These are phyloP conservation scores for Pachyrhizus erosus DNA, from an alignment of 306 rosid species.

Conservation along the genomic window DNA sequence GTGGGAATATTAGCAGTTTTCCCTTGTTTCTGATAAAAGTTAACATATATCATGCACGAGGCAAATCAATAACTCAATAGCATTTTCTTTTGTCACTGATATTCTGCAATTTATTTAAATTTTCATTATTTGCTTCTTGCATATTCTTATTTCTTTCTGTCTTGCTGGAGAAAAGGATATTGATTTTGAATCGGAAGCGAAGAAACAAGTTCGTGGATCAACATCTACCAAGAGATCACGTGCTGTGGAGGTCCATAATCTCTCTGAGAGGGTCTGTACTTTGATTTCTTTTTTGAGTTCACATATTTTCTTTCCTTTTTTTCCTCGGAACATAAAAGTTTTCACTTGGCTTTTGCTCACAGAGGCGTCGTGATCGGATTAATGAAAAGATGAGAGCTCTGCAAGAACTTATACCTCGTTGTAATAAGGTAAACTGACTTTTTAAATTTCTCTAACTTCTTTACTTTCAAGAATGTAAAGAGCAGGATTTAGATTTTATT, in stretches of 20 bases:
- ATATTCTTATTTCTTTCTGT: slow-evolving; percentile 27
- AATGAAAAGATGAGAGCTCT: slow-evolving; percentile 94
- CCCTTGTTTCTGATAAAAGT: background rate
- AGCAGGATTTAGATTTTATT: slow-evolving; percentile 21
- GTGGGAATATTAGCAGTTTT: background rate
- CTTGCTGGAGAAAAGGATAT: slow-evolving; percentile 58
- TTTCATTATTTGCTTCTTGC: background rate
- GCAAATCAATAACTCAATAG: slow-evolving; percentile 16
- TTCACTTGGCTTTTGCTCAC: slow-evolving; percentile 44
- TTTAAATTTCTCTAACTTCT: slow-evolving; percentile 3
- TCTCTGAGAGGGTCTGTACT: slow-evolving; percentile 85
- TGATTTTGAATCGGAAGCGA: slow-evolving; percentile 67
- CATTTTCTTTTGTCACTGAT: background rate
- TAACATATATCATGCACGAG: background rate
- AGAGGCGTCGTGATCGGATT: slow-evolving; percentile 97
- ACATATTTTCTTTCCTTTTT: background rate
- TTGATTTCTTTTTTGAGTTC: background rate
- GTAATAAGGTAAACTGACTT: slow-evolving; percentile 70
- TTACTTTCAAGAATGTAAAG: background rate
- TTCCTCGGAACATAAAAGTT: slow-evolving; percentile 23
- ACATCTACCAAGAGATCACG: slow-evolving; percentile 79
- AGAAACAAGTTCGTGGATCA: slow-evolving; percentile 58
- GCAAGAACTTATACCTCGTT: slow-evolving; percentile 95
- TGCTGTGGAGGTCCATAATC: slow-evolving; percentile 96
- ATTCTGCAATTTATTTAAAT: slow-evolving; percentile 8